A percentile compares a stretch with the other conserved stretches of the same genome.
These are phyloP conservation scores for Scalesia atractyloides DNA, from an alignment of 129 eudicot genomes.

Conservation along the genomic window DNA sequence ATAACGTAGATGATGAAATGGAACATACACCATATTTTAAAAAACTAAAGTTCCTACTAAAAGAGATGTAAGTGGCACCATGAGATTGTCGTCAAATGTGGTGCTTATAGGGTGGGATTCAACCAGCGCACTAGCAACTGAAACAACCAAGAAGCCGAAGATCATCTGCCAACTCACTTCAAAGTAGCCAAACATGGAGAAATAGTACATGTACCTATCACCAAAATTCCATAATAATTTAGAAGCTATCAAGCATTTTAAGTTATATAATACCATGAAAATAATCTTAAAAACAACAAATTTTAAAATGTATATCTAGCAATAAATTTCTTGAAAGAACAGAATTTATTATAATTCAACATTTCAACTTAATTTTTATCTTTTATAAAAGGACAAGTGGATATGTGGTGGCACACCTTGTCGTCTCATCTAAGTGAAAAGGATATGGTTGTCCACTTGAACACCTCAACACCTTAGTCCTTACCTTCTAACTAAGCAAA, in stretches of 20 bases:
- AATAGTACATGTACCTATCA: constrained; percentile 80
- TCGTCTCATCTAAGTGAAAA: too few species aligned
- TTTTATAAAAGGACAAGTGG: too few species aligned
- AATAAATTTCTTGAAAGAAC: too few species aligned
- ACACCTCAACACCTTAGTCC: too few species aligned
- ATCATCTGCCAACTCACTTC: constrained; percentile 68
- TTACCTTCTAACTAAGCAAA: too few species aligned
- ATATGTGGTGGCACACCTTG: too few species aligned
- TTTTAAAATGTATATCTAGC: too few species aligned
- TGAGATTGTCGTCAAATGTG: constrained; percentile 80
- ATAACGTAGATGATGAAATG: constrained; percentile 10
- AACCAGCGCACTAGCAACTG: constrained; percentile 59
- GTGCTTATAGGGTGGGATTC: constrained; percentile 94
- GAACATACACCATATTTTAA: constrained; percentile 12
- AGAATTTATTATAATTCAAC: too few species aligned
- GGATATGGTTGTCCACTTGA: too few species aligned
- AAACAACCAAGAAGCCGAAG: constrained; percentile 60
- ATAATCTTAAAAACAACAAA: too few species aligned
- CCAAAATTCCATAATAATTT: constrained; percentile 21
- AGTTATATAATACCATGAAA: too few species aligned
- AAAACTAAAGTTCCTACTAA: constrained; percentile 63
- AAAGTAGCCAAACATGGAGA: constrained; percentile 74
- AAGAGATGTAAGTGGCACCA: constrained; percentile 73
- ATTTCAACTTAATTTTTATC: too few species aligned
- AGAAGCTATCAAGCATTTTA: neutral